Evolutionary conservation across 1,139 yeast species (phyloP).

Genomic region (Torulaspora pretoriensis): DNA sequence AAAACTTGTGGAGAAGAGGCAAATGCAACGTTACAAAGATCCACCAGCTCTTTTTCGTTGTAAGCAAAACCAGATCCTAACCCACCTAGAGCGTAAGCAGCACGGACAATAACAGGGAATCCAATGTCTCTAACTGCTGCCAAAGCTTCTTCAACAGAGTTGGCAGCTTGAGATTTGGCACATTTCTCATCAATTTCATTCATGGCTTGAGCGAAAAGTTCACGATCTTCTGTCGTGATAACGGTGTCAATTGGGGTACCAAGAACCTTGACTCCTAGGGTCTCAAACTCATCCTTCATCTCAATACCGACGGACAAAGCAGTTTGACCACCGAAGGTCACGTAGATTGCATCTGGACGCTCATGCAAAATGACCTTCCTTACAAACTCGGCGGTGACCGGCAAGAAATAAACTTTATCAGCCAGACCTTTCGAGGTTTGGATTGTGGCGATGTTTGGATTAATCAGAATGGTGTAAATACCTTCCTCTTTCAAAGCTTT

Average conservation of each 20-base stretch:
- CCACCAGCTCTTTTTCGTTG: slow-evolving; percentile 76
- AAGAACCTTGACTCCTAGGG: slow-evolving; percentile 86
- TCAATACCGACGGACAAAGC: slow-evolving; percentile 94
- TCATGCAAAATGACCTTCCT: slow-evolving; percentile 92
- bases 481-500: slow-evolving; percentile 97
- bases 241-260: slow-evolving; percentile 97
- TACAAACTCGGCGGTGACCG: slow-evolving; percentile 94
- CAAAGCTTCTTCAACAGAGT: slow-evolving; percentile 73
- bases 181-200: slow-evolving; percentile 91
- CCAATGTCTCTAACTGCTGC: slow-evolving; percentile 83
- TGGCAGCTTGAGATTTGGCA: slow-evolving; percentile 88
- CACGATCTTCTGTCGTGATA: slow-evolving; percentile 97
- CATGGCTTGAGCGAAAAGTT: slow-evolving; percentile 90
- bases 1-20: slow-evolving; percentile 95
- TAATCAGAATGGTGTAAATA: slow-evolving; percentile 88
- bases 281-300: slow-evolving; percentile 90
- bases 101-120: slow-evolving; percentile 94
- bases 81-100: slow-evolving; percentile 97
- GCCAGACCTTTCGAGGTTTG: slow-evolving; percentile 98
- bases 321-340: slow-evolving; percentile 98
- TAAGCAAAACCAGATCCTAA: slow-evolving; percentile 98
- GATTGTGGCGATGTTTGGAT: slow-evolving; percentile 97
- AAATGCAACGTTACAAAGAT: slow-evolving; percentile 84
- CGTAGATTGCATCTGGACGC: slow-evolving; percentile 94
- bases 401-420: slow-evolving; percentile 94